Evolutionary conservation across 164 flowering plant species (phyloP), one percentile per base, ranked within the genome.

Genomic region (Tetracentron sinense): DNA sequence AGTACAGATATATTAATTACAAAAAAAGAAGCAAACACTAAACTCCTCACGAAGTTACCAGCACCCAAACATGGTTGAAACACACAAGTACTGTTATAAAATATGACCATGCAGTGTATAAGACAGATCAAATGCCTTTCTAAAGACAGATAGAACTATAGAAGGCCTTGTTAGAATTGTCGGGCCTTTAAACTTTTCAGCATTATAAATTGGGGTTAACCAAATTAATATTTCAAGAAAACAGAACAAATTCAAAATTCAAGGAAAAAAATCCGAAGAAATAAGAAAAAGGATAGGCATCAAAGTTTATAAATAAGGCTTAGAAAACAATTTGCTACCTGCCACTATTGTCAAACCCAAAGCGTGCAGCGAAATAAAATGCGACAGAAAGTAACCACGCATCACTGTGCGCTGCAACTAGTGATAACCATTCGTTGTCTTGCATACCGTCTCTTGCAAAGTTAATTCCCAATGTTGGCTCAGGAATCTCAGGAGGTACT

Each of bases 381-480:
- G 85, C 85, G 51, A 81, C 79, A 22, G 83, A 55, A 48, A 79
- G 76, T 38, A 81, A 60, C 85, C 85, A 81, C 0, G 79, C 81
- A 75, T 81, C 85, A 62, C 85, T 79, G 67, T 79, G 83, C 22
- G 77, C 81, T 21, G 85, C 83, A 59, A 79, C 83, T 50, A 77
- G 53, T 6, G 79, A 71, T 27, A 79, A 29, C 85, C 85, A 81
- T 35, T 81, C 83, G 54, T 70, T 75, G 10, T 69, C 74, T 60
- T 71, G 73, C 81, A 79, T 81, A 26, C 81, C 83, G 53, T 81
- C 85, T 54, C 83, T 72, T n/a, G 82, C 85, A 72, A 79, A 77
- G 60, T 81, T 81, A 7, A 82, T 79, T 26, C 85, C 85, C 38
- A 82, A 33, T 27, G 81, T 81, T 23, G 85, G 85, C 67, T 82